A percentile compares a stretch with the other conserved stretches of the same genome.
phyloP scores from a whole-genome alignment of 2,329 filamentous ascomycete species.

The Botrytis hyacinthi region DNA sequence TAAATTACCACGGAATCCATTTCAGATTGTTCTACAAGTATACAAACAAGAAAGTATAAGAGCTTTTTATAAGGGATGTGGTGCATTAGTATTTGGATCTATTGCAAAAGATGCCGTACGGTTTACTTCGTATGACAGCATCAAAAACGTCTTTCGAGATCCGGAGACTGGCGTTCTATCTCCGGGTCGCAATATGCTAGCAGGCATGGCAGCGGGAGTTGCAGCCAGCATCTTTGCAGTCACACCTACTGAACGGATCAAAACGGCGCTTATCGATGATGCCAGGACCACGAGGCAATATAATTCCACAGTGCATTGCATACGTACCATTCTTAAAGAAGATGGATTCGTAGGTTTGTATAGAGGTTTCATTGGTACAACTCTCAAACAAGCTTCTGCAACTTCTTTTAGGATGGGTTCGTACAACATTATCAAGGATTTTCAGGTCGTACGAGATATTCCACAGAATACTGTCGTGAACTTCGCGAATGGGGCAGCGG shows the following conservation, averaged over 20 bases:
- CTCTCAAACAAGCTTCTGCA: slow-evolving; percentile 48
- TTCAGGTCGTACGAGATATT: slow-evolving; percentile 41
- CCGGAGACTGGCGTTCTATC: slow-evolving; percentile 54
- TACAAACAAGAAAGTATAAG: slow-evolving; percentile 54
- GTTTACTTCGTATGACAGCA: slow-evolving; percentile 64
- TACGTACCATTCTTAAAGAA: slow-evolving; percentile 40
- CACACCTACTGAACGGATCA: slow-evolving; percentile 66
- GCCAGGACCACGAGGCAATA: slow-evolving; percentile 31
- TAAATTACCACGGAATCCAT: slow-evolving; percentile 54
- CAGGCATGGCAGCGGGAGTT: slow-evolving; percentile 62
- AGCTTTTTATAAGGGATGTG: slow-evolving; percentile 46
- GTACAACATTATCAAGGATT: slow-evolving; percentile 51
- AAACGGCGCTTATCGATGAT: slow-evolving; percentile 55
- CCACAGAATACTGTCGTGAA: slow-evolving; percentile 49
- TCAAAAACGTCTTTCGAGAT: slow-evolving; percentile 62
- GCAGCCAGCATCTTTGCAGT: slow-evolving; percentile 63
- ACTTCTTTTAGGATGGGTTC: slow-evolving; percentile 43
- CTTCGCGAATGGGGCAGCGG: slow-evolving; percentile 60
- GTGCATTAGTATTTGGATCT: slow-evolving; percentile 27
- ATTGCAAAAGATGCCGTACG: slow-evolving; percentile 64
- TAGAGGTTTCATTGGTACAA: slow-evolving; percentile 46
- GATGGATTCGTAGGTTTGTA: slow-evolving; percentile 46
- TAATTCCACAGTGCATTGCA: slow-evolving; percentile 38
- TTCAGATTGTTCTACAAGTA: slow-evolving; percentile 54
- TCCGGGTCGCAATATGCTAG: slow-evolving; percentile 55